These are phyloP conservation scores for Musa acuminata DNA, from an alignment of 176 grass and related monocot species.

Conservation along the genomic window DNA sequence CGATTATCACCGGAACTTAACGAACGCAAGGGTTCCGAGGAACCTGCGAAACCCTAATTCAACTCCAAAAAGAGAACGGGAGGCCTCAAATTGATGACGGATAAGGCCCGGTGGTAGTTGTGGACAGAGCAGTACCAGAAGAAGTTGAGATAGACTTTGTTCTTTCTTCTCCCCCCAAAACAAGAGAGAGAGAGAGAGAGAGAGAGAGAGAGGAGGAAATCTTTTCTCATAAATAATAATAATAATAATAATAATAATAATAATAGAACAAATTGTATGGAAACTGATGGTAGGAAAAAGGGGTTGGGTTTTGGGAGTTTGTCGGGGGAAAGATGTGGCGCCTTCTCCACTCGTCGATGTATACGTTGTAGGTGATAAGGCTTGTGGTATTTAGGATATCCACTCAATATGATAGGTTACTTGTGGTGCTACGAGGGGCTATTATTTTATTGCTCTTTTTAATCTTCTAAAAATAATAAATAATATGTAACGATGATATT, in stretches of 20 bases:
- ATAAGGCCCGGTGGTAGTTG: neutral
- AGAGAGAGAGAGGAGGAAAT: neutral
- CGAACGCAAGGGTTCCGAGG: neutral
- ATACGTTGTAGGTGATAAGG: conserved; percentile 5
- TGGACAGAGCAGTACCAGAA: neutral
- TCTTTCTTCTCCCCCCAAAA: neutral
- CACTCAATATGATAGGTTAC: neutral
- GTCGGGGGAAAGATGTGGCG: conserved; percentile 4
- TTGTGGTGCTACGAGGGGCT: too few species aligned
- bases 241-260: too few species aligned
- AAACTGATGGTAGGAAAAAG: neutral
- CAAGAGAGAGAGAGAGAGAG: neutral
- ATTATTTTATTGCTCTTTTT: too few species aligned
- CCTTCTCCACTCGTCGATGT: conserved; percentile 2
- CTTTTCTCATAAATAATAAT: neutral
- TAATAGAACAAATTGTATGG: too few species aligned
- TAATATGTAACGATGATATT: too few species aligned
- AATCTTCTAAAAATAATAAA: too few species aligned
- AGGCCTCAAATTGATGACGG: neutral
- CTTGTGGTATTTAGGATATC: conserved; percentile 1
- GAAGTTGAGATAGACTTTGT: conserved; percentile 6
- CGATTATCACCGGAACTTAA: neutral
- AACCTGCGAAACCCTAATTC: conserved; percentile 10
- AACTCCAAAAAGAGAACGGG: neutral
- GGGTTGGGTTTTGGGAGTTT: neutral